phyloP scores from a whole-genome alignment of 1,284 basidiomycete species.

The Moesziomyces sp. region DNA sequence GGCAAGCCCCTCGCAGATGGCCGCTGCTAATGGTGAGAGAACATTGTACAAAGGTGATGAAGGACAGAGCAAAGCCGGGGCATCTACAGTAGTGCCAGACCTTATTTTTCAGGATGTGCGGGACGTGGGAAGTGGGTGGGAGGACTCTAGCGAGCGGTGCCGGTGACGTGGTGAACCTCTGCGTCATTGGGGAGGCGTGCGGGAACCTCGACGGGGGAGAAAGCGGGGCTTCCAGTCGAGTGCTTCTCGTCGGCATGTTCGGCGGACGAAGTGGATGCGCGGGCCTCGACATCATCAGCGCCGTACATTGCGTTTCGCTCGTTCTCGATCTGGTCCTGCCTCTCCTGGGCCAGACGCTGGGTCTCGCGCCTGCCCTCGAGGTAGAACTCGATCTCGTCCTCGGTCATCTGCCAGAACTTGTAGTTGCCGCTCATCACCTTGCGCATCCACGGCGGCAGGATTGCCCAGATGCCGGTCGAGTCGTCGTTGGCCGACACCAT shows the following conservation, averaged over 20 bases:
- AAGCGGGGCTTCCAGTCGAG: conserved; percentile 28
- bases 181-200: conserved; percentile 9
- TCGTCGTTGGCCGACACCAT: conserved; percentile 48
- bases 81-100: not conserved
- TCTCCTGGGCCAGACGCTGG: conserved; percentile 38
- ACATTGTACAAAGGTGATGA: not conserved
- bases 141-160: conserved; percentile 15
- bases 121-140: not conserved
- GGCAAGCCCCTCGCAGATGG: no score
- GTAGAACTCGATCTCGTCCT: conserved; percentile 61
- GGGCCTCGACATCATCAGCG: conserved; percentile 44
- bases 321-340: conserved; percentile 46
- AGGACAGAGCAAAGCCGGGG: not conserved
- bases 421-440: conserved; percentile 57
- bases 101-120: not conserved
- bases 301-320: conserved; percentile 53
- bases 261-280: conserved; percentile 20
- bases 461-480: conserved; percentile 39
- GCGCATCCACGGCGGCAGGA: conserved; percentile 63
- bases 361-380: conserved; percentile 61
- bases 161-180: conserved; percentile 8
- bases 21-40: not conserved
- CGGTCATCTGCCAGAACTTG: conserved; percentile 64
- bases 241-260: conserved; percentile 37
- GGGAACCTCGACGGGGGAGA: conserved; percentile 32